Conservation (phyloP, 1,139 yeast genomes). For the Saccharomyces hybrid region DNA sequence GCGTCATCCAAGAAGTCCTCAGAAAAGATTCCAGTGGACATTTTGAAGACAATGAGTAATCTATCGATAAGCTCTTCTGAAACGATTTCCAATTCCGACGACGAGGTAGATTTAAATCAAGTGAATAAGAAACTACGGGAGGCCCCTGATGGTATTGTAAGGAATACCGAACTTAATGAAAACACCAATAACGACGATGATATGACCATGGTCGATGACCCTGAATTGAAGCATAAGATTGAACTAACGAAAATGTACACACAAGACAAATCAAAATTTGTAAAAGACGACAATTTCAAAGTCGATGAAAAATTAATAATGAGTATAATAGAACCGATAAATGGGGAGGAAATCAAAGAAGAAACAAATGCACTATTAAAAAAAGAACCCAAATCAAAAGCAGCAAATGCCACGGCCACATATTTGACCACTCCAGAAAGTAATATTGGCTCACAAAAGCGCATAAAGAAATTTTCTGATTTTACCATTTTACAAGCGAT, state of each 20-base stretch:
- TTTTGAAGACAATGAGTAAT: slow-evolving; percentile 2
- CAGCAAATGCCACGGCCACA: slow-evolving; percentile 1
- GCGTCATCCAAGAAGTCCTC: slow-evolving; percentile 23
- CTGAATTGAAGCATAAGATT: slow-evolving; percentile 20
- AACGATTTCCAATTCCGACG: slow-evolving; percentile 50
- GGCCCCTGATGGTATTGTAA: not conserved
- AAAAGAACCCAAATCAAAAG: slow-evolving; percentile 1
- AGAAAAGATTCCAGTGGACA: slow-evolving; percentile 15
- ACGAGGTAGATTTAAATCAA: slow-evolving; percentile 28
- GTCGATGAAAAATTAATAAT: slow-evolving; percentile 17
- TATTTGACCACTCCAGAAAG: slow-evolving; percentile 13
- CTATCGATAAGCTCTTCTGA: slow-evolving; percentile 63
- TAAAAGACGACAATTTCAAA: slow-evolving; percentile 27
- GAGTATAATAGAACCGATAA: not conserved
- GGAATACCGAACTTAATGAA: not conserved
- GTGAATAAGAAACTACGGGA: slow-evolving; percentile 5
- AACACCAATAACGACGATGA: not conserved
- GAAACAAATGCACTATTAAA: not conserved
- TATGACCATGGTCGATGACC: slow-evolving; percentile 11
- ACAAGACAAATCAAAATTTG: slow-evolving; percentile 26
- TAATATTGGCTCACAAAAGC: slow-evolving; percentile 48
- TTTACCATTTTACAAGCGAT: slow-evolving; percentile 62
- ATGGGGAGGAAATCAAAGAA: not conserved
- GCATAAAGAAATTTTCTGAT: slow-evolving; percentile 62
- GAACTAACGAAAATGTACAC: slow-evolving; percentile 24